Evolutionary conservation across 2,329 filamentous ascomycete genomes (phyloP).

Genomic region (Nakataea oryzae): DNA sequence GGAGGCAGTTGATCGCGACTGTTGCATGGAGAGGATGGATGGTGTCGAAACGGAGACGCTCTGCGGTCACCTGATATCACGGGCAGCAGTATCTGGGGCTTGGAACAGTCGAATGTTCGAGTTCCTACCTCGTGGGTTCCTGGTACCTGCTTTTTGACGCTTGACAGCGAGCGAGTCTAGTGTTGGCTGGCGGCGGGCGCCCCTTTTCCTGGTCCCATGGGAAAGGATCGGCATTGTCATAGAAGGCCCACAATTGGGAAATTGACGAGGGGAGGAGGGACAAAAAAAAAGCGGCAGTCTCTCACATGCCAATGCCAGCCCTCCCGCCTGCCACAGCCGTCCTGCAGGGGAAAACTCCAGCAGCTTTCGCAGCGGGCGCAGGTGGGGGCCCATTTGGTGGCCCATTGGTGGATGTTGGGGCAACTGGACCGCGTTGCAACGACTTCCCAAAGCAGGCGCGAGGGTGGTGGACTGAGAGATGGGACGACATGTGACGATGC

Average conservation of each 20-base stretch:
- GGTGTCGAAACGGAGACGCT: neutral
- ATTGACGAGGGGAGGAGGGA: no score
- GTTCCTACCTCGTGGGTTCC: neutral
- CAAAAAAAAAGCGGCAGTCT: neutral
- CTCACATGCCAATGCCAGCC: neutral
- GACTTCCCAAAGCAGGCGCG: neutral
- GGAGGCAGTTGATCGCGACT: no score
- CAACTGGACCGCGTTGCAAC: neutral
- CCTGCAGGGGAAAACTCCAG: neutral
- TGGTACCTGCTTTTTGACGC: neutral
- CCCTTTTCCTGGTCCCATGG: neutral
- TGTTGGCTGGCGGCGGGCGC: no score
- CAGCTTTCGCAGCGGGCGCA: no score
- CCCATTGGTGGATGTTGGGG: neutral
- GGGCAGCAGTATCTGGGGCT: neutral
- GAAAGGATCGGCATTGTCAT: no score
- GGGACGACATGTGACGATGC: constrained; percentile 4
- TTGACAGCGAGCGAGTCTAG: neutral
- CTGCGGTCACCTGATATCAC: neutral
- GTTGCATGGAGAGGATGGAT: neutral
- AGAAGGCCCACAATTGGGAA: neutral
- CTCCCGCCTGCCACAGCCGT: neutral
- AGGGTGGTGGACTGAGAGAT: neutral
- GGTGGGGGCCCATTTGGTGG: no score
- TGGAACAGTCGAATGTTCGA: no score